Percentiles rank a stretch among this genome's conserved stretches.
phyloP scores from a whole-genome alignment of 495 filamentous ascomycete species.

The Aspergillus carlsbadensis region DNA sequence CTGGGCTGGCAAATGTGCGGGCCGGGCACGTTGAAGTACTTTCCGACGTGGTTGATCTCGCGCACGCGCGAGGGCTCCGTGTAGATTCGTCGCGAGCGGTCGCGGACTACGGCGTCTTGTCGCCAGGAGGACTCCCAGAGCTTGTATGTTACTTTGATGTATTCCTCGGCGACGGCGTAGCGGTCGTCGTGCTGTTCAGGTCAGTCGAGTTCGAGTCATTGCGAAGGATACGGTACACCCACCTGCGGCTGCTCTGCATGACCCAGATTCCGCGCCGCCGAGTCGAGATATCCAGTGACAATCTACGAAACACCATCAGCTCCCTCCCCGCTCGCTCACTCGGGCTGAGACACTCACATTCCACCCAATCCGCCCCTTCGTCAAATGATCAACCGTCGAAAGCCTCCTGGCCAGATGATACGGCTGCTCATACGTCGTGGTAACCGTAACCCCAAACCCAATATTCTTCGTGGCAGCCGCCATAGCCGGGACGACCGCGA shows the following conservation, averaged over 20 bases:
- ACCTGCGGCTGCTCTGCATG: slow-evolving; percentile 50
- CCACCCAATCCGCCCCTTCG: slow-evolving; percentile 63
- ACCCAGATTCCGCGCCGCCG: slow-evolving; percentile 62
- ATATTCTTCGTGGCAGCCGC: slow-evolving; percentile 59
- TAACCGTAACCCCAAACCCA: slow-evolving; percentile 68
- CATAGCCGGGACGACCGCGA: slow-evolving; percentile 46
- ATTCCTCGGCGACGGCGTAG: slow-evolving; percentile 67
- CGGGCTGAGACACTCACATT: slow-evolving; percentile 45
- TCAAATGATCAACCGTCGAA: slow-evolving; percentile 66
- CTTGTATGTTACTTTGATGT: slow-evolving; percentile 67
- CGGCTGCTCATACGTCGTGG: slow-evolving; percentile 67
- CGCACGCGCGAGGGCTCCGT: slow-evolving; percentile 58
- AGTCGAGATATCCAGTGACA: slow-evolving; percentile 68
- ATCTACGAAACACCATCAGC: slow-evolving; percentile 38
- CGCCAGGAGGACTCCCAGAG: slow-evolving; percentile 69
- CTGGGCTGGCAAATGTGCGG: slow-evolving; percentile 64
- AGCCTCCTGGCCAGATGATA: slow-evolving; percentile 66
- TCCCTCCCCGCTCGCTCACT: not conserved
- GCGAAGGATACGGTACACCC: slow-evolving; percentile 5
- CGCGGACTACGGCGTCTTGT: slow-evolving; percentile 60
- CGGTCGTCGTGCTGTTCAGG: slow-evolving; percentile 60
- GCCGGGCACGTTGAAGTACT: slow-evolving; percentile 64
- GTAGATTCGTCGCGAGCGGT: slow-evolving; percentile 56
- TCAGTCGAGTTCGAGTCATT: not conserved
- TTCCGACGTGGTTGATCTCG: slow-evolving; percentile 65